Conservation (phyloP, 345 rosid genomes). For the Eucalyptus polybractea region DNA sequence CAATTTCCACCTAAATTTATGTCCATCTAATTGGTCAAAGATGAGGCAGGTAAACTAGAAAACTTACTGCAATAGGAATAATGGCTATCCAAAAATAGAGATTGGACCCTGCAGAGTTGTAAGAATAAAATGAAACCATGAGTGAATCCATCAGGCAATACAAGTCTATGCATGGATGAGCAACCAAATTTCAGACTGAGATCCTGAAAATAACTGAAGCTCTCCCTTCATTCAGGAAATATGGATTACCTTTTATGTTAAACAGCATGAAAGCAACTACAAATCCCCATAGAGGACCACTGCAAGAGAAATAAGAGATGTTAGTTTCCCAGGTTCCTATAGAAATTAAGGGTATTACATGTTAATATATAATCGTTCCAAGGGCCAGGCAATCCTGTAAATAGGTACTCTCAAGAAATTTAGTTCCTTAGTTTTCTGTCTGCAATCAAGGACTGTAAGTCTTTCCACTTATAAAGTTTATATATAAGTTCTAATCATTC, state of each 20-base stretch:
- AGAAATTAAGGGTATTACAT: no score
- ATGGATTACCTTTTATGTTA: conserved; percentile 61
- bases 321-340: conserved; percentile 2
- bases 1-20: background rate
- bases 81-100: conserved; percentile 97
- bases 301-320: conserved; percentile 21
- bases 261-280: conserved; percentile 94
- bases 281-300: conserved; percentile 90
- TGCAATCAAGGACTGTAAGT: background rate
- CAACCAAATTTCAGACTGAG: background rate
- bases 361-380: background rate
- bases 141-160: background rate
- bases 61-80: conserved; percentile 75
- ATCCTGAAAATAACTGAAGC: background rate
- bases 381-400: background rate
- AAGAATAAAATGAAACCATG: background rate
- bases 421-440: background rate
- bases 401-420: background rate
- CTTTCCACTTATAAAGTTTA: background rate
- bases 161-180: background rate
- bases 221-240: background rate
- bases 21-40: background rate
- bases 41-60: background rate
- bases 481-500: background rate
- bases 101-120: conserved; percentile 57